Evolutionary conservation across 2,329 filamentous ascomycete species (phyloP).

Genomic region (Paracoccidioides brasiliensis): DNA sequence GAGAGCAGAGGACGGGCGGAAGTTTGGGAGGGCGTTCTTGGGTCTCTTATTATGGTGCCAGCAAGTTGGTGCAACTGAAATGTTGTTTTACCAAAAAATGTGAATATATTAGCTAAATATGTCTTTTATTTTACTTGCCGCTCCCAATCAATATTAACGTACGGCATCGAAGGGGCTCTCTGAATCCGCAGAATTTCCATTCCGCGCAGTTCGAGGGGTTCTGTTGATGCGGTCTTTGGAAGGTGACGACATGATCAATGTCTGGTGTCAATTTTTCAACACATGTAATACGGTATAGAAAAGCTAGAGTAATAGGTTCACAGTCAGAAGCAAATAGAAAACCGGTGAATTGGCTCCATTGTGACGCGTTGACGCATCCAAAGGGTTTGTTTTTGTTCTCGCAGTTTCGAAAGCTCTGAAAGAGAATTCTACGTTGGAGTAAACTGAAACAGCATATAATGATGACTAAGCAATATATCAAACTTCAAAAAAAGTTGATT

Average conservation of each 20-base stretch:
- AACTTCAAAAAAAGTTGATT: not conserved
- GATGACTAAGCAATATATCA: not conserved
- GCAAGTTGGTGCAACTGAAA: conserved; percentile 24
- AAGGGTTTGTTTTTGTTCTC: not conserved
- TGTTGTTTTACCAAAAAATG: not conserved
- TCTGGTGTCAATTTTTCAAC: not conserved
- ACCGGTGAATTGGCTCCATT: not conserved
- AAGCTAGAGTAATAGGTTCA: not conserved
- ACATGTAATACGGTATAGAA: not conserved
- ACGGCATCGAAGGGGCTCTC: conserved; percentile 6
- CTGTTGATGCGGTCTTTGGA: not conserved
- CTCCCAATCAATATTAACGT: not conserved
- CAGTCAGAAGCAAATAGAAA: not conserved
- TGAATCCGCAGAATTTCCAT: not conserved
- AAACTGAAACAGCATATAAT: not conserved
- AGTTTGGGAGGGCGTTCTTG: conserved; percentile 25
- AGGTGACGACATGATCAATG: not conserved
- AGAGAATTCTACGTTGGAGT: too few relatives aligned
- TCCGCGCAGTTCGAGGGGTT: not conserved
- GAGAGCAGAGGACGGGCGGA: conserved; percentile 20
- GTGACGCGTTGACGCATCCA: not conserved
- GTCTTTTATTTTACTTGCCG: not conserved
- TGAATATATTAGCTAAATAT: not conserved
- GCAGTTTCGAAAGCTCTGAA: not conserved
- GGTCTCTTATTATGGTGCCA: conserved; percentile 18